Percentiles rank a stretch among this genome's conserved stretches.
phyloP scores from a whole-genome alignment of 176 grass and related monocot genomes.

The Ensete ventricosum region DNA sequence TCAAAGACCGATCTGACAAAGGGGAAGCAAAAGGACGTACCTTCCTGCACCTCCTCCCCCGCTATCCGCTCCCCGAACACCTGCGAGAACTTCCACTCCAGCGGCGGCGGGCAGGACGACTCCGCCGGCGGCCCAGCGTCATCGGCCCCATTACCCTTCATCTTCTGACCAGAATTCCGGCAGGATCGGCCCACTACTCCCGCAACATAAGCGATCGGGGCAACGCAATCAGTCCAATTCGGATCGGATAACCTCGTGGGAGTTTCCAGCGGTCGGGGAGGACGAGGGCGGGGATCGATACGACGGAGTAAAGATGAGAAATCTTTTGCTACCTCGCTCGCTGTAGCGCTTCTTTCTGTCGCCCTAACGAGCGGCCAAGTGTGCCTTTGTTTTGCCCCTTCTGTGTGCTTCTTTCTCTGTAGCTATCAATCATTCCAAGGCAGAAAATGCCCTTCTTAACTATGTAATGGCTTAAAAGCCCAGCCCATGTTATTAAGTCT shows the following conservation, averaged over 20 bases:
- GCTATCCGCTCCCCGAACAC: slow-evolving; percentile 13
- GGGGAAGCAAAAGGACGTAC: neutral
- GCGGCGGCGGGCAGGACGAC: neutral
- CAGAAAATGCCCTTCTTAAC: neutral
- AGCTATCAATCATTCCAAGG: neutral
- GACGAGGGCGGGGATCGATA: neutral
- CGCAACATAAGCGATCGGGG: neutral
- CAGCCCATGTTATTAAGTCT: neutral
- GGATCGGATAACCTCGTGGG: neutral
- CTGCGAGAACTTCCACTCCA: slow-evolving; percentile 21
- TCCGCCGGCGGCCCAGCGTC: neutral
- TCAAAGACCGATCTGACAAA: neutral
- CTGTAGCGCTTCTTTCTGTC: neutral
- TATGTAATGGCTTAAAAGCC: neutral
- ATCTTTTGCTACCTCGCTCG: neutral
- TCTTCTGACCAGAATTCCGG: slow-evolving; percentile 3
- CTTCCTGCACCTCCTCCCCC: slow-evolving; percentile 19
- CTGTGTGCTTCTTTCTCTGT: neutral
- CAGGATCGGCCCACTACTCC: neutral
- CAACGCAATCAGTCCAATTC: neutral
- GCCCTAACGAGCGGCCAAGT: neutral
- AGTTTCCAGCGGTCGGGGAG: neutral
- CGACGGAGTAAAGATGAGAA: neutral
- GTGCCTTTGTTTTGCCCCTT: neutral
- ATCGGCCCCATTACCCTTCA: neutral